These are phyloP conservation scores for Rhodotorula diobovata DNA, from an alignment of 768 basidiomycete species.

Conservation along the genomic window DNA sequence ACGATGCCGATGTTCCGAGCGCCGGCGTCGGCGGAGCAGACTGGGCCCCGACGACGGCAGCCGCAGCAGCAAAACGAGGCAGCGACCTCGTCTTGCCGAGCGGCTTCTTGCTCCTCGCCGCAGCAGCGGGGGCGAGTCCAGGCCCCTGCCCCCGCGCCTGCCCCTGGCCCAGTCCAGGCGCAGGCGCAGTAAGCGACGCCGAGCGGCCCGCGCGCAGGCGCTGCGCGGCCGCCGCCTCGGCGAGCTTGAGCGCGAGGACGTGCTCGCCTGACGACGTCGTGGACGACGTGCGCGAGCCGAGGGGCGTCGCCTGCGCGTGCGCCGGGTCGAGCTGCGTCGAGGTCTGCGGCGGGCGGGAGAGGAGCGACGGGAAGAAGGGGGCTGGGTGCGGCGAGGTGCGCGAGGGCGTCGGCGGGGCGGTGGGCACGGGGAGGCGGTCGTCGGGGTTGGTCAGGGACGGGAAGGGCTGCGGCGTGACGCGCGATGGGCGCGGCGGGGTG, in stretches of 20 bases:
- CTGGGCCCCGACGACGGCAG: neutral
- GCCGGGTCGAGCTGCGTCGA: neutral
- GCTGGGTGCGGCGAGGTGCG: neutral
- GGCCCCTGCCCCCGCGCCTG: neutral
- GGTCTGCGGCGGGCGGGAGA: neutral
- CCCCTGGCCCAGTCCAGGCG: neutral
- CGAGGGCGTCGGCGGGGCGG: neutral
- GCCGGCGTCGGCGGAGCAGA: neutral
- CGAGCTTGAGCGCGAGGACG: neutral
- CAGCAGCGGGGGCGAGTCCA: neutral
- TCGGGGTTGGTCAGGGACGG: neutral
- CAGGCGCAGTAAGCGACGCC: neutral
- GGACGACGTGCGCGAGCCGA: neutral
- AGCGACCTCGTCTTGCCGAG: conserved; percentile 6
- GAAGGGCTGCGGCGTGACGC: neutral
- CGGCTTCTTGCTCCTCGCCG: neutral
- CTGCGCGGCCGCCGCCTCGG: neutral
- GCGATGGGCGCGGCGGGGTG: neutral
- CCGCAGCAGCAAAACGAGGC: no score
- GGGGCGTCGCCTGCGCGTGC: neutral
- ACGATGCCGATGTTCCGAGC: neutral
- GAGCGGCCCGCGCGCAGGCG: neutral
- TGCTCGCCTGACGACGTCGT: neutral
- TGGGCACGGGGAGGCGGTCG: neutral
- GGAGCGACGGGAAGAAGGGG: neutral